Evolutionary conservation across 768 basidiomycete genomes (phyloP).

Genomic region (Russula vinacea): DNA sequence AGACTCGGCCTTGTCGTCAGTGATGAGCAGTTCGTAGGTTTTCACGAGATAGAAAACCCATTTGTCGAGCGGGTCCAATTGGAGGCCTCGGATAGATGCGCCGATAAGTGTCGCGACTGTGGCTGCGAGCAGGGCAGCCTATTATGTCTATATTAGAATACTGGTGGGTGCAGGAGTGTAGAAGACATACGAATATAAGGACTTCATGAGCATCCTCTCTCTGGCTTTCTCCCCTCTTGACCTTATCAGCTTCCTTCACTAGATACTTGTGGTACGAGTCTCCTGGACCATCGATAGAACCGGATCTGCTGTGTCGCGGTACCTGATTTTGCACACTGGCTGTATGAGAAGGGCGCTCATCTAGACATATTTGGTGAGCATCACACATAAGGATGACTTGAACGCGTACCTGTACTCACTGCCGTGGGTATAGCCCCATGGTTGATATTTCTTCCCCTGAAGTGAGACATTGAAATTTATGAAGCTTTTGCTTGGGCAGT

Average conservation of each 20-base stretch:
- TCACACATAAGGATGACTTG: neutral
- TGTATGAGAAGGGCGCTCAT: constrained; percentile 3
- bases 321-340: neutral
- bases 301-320: neutral
- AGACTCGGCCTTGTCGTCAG: neutral
- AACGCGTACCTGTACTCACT: constrained; percentile 3
- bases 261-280: constrained; percentile 2
- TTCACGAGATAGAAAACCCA: constrained; percentile 18
- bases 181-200: constrained; percentile 11
- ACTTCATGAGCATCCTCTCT: constrained; percentile 13
- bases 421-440: constrained; percentile 1
- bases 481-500: neutral
- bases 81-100: constrained; percentile 14
- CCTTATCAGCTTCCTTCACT: neutral
- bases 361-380: constrained; percentile 5
- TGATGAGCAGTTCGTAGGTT: constrained; percentile 7
- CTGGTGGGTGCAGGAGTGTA: too few relatives aligned
- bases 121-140: constrained; percentile 20
- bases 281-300: neutral
- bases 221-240: neutral
- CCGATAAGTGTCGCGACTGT: constrained; percentile 19
- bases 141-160: neutral
- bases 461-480: constrained; percentile 12
- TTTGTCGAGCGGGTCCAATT: constrained; percentile 17
- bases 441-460: constrained; percentile 7